Conservation (phyloP, 331 rosid genomes). For the Spiraea crenata region DNA sequence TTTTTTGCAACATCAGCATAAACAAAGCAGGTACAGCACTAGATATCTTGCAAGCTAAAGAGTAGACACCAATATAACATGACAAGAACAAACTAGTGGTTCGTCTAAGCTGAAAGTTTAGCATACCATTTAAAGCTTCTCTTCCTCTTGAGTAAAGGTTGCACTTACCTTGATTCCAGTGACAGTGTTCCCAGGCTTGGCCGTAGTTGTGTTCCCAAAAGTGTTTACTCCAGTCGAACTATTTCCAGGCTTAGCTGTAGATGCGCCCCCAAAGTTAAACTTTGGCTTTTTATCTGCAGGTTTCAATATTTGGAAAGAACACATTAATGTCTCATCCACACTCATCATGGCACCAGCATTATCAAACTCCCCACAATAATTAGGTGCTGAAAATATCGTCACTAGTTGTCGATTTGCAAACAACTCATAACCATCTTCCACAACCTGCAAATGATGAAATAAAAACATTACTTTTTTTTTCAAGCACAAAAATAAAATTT, state of each 20-base stretch:
- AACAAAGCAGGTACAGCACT: not conserved
- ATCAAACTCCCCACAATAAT: conserved; percentile 84
- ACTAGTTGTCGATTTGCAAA: conserved; percentile 75
- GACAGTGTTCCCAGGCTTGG: conserved; percentile 63
- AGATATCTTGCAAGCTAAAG: conserved; percentile 4
- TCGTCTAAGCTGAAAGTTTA: not conserved
- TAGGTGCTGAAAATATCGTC: conserved; percentile 82
- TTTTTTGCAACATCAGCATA: not conserved
- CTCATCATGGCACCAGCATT: conserved; percentile 96
- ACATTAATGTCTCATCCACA: conserved; percentile 78
- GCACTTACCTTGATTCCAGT: conserved; percentile 58
- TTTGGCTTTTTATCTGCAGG: conserved; percentile 56
- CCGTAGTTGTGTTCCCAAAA: conserved; percentile 34
- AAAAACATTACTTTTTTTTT: conserved; percentile 16
- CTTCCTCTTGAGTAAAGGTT: conserved; percentile 3
- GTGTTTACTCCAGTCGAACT: conserved; percentile 18
- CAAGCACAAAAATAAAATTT: conserved; percentile 9
- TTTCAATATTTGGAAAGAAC: conserved; percentile 85
- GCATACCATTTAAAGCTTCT: conserved; percentile 3
- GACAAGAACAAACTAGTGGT: not conserved
- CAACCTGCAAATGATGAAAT: conserved; percentile 54
- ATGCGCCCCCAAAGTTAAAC: conserved; percentile 53
- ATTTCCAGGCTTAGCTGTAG: conserved; percentile 45
- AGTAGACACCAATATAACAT: not conserved
- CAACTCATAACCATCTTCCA: conserved; percentile 82